These are phyloP conservation scores for Chytriomyces sp. DNA, from an alignment of 192 early-diverging fungal genomes.

Conservation along the genomic window DNA sequence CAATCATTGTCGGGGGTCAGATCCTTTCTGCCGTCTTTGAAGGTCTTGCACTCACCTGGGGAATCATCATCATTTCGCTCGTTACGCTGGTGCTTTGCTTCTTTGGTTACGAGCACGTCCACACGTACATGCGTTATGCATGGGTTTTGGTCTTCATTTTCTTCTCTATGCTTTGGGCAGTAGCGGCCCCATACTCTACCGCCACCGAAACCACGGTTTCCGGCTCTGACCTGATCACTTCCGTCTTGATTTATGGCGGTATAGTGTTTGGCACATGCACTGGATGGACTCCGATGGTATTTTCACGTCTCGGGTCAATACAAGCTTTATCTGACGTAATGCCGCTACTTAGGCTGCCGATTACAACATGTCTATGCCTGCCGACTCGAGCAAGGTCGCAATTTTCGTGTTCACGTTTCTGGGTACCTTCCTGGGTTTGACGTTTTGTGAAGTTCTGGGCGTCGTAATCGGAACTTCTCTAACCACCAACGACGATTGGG, in stretches of 20 bases:
- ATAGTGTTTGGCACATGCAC: slow-evolving; percentile 26
- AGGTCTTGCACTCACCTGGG: background rate
- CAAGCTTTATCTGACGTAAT: too few relatives aligned
- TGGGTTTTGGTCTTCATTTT: background rate
- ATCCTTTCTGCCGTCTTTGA: slow-evolving; percentile 25
- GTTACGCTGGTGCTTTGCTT: slow-evolving; percentile 35
- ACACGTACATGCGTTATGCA: slow-evolving; percentile 25
- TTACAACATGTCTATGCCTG: too few relatives aligned
- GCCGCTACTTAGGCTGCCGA: too few relatives aligned
- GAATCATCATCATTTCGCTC: slow-evolving; percentile 36
- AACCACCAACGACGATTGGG: background rate
- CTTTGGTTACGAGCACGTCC: slow-evolving; percentile 40
- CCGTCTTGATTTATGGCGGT: slow-evolving; percentile 24
- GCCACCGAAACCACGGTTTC: background rate
- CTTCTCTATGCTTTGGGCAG: background rate
- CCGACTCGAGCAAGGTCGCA: background rate
- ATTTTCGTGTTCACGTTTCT: slow-evolving; percentile 31
- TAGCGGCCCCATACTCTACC: background rate
- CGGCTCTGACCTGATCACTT: background rate
- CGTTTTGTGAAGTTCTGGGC: slow-evolving; percentile 25
- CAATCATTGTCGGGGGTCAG: slow-evolving; percentile 38
- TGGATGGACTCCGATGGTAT: slow-evolving; percentile 34
- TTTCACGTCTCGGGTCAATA: slow-evolving; percentile 14
- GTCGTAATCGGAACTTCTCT: slow-evolving; percentile 16
- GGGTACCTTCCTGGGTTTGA: slow-evolving; percentile 20